Percentiles rank a stretch among this genome's conserved stretches.
Conservation (phyloP, 768 basidiomycete genomes). For the Piloderma croceum region DNA sequence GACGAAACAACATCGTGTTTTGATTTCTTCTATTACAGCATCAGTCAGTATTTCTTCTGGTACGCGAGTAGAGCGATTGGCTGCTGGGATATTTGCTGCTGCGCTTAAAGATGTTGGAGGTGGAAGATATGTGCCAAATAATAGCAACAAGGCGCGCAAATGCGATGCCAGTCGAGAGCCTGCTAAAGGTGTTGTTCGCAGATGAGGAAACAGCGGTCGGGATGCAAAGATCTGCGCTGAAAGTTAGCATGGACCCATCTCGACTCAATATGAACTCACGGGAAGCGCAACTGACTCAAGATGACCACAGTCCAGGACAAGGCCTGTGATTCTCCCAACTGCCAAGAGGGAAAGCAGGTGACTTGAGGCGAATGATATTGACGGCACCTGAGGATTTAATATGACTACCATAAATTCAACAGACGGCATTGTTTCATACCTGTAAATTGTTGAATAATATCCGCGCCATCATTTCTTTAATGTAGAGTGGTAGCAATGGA, state of each 20-base stretch:
- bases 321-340: constrained; percentile 83
- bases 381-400: constrained; percentile 87
- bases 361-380: constrained; percentile 87
- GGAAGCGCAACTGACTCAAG: constrained; percentile 86
- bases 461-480: constrained; percentile 84
- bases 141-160: constrained; percentile 72
- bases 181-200: constrained; percentile 82
- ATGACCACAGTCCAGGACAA: constrained; percentile 91
- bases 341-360: constrained; percentile 82
- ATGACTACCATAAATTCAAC: no score
- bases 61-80: constrained; percentile 60
- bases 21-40: constrained; percentile 80
- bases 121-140: constrained; percentile 82
- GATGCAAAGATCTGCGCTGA: constrained; percentile 78
- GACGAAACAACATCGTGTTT: constrained; percentile 87
- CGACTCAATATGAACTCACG: constrained; percentile 40
- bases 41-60: constrained; percentile 79
- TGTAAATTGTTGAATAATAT: constrained; percentile 88
- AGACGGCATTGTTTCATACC: no score
- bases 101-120: constrained; percentile 69
- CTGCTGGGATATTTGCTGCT: constrained; percentile 54
- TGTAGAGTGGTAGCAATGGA: constrained; percentile 75
- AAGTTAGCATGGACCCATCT: constrained; percentile 2
- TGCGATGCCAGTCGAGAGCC: constrained; percentile 78
- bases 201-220: constrained; percentile 76